Evolutionary conservation across 345 rosid genomes (phyloP).

Genomic region (Crucihimalaya himalaica): DNA sequence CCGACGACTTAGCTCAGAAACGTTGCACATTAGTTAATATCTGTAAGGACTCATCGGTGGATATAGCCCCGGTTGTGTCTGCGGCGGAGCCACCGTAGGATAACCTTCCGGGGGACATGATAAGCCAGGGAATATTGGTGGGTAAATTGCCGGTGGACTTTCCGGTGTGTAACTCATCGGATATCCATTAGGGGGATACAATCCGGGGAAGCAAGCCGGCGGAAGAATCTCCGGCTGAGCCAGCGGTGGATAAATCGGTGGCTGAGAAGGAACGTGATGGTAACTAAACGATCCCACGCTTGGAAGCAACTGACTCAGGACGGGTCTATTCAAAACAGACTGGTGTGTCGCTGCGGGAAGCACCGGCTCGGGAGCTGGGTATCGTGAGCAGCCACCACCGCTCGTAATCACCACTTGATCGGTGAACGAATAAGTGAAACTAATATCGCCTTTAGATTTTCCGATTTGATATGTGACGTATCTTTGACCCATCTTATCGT

Average conservation of each 20-base stretch:
- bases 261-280: slow-evolving; percentile 15
- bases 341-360: background rate
- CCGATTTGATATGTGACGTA: slow-evolving; percentile 37
- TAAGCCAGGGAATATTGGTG: slow-evolving; percentile 27
- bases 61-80: slow-evolving; percentile 25
- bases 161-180: slow-evolving; percentile 15
- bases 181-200: slow-evolving; percentile 29
- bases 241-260: slow-evolving; percentile 18
- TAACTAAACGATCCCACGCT: slow-evolving; percentile 38
- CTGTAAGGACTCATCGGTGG: slow-evolving; percentile 36
- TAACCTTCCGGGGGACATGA: slow-evolving; percentile 36
- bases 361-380: slow-evolving; percentile 16
- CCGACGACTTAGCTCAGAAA: background rate
- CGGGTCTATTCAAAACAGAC: slow-evolving; percentile 26
- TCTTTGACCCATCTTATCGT: slow-evolving; percentile 37
- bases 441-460: slow-evolving; percentile 28
- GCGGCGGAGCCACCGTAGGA: slow-evolving; percentile 26
- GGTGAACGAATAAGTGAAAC: slow-evolving; percentile 31
- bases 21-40: slow-evolving; percentile 22
- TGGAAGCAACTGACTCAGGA: slow-evolving; percentile 39
- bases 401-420: background rate
- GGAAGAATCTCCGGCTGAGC: slow-evolving; percentile 20
- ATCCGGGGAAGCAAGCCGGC: slow-evolving; percentile 15
- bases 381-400: slow-evolving; percentile 1
- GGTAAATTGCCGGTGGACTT: slow-evolving; percentile 9